Evolutionary conservation across 2,329 filamentous ascomycete genomes (phyloP).

Genomic region (Fusarium sulawesiense): DNA sequence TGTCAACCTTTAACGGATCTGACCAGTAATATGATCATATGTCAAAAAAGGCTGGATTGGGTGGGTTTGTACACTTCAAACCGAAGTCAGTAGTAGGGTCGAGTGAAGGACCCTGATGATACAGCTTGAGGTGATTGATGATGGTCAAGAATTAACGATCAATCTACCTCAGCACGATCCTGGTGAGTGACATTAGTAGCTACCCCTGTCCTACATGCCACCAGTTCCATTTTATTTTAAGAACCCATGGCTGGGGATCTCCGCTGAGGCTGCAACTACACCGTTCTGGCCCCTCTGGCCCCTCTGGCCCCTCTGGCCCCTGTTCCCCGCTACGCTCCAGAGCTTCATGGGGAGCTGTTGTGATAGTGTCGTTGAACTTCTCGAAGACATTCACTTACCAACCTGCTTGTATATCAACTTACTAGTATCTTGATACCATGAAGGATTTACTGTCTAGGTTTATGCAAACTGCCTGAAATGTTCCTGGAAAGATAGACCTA

Average conservation of each 20-base stretch:
- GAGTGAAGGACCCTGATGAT: neutral
- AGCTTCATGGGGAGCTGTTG: neutral
- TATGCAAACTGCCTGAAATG: neutral
- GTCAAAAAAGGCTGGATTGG: neutral
- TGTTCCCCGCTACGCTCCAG: neutral
- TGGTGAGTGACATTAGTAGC: neutral
- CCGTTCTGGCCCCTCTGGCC: constrained; percentile 4
- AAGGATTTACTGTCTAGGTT: neutral
- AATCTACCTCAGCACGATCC: constrained; percentile 18
- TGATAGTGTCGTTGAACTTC: neutral
- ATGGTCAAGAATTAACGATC: constrained; percentile 17
- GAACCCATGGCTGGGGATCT: constrained; percentile 12
- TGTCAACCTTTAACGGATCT: neutral
- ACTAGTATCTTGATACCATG: neutral
- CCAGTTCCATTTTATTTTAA: constrained; percentile 17
- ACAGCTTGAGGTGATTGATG: neutral
- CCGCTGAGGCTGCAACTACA: constrained; percentile 4
- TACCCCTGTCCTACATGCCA: neutral
- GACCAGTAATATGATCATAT: neutral
- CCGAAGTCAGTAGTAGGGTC: neutral
- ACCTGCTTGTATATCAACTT: neutral
- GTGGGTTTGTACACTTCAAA: neutral
- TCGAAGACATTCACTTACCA: neutral
- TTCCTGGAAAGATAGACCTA: neutral
- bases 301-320: neutral